phyloP scores from a whole-genome alignment of 2,329 filamentous ascomycete species.

The Paraconiothyrium brasiliense region DNA sequence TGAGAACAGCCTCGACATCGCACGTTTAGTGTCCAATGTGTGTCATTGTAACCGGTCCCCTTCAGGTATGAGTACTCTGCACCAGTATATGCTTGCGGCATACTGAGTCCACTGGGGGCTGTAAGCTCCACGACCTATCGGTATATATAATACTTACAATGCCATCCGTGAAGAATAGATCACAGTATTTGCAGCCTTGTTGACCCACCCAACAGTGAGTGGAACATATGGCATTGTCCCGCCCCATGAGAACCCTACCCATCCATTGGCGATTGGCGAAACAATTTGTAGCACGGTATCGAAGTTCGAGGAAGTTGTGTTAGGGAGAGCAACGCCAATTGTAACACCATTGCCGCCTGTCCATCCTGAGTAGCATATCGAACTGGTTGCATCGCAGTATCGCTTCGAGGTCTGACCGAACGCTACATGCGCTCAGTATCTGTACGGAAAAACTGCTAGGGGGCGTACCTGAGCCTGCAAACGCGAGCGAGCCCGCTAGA shows the following conservation, averaged over 20 bases:
- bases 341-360: constrained; percentile 48
- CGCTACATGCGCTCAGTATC: constrained; percentile 20
- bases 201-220: constrained; percentile 57
- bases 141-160: constrained; percentile 48
- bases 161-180: constrained; percentile 57
- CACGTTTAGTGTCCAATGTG: constrained; percentile 45
- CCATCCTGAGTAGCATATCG: constrained; percentile 56
- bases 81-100: constrained; percentile 37
- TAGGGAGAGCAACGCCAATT: constrained; percentile 50
- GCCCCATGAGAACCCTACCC: constrained; percentile 62
- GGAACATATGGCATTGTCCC: constrained; percentile 61
- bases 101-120: constrained; percentile 34
- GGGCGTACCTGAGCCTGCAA: constrained; percentile 26
- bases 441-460: neutral
- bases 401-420: constrained; percentile 29
- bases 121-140: constrained; percentile 17
- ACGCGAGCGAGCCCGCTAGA: constrained; percentile 15
- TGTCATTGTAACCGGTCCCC: constrained; percentile 42
- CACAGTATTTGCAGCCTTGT: constrained; percentile 48
- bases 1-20: constrained; percentile 42
- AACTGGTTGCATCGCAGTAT: constrained; percentile 36
- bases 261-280: constrained; percentile 56
- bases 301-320: constrained; percentile 41
- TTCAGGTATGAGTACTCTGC: constrained; percentile 43
- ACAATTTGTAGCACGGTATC: constrained; percentile 57